Evolutionary conservation across 2,329 filamentous ascomycete genomes (phyloP).

Genomic region (Iodosphaeria phyllophila): DNA sequence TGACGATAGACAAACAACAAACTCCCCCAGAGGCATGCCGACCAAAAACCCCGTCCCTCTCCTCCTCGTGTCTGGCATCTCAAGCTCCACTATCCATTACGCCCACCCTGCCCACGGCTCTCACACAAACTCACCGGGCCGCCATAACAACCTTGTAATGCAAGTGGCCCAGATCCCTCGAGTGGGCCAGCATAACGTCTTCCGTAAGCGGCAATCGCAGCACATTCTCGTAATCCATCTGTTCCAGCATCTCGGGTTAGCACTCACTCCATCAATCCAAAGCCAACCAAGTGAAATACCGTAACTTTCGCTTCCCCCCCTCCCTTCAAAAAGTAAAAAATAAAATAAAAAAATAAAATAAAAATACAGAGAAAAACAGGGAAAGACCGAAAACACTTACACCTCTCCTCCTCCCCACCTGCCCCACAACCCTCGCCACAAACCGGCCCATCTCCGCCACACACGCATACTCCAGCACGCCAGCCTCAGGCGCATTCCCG

Average conservation of each 20-base stretch:
- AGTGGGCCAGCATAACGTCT: slow-evolving; percentile 15
- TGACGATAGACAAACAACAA: too few species aligned
- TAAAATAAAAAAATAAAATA: too few species aligned
- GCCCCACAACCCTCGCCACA: slow-evolving; percentile 13
- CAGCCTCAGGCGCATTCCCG: slow-evolving; percentile 16
- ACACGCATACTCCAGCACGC: slow-evolving; percentile 14
- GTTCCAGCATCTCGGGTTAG: slow-evolving; percentile 5
- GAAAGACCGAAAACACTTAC: too few species aligned
- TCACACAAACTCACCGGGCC: slow-evolving; percentile 8
- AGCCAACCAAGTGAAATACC: not conserved
- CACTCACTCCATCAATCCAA: not conserved
- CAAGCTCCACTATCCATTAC: too few species aligned
- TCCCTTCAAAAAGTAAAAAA: too few species aligned
- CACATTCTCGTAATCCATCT: slow-evolving; percentile 14
- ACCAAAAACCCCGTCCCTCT: too few species aligned
- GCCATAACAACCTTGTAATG: slow-evolving; percentile 13
- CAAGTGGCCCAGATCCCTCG: slow-evolving; percentile 13
- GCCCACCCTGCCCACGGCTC: too few species aligned
- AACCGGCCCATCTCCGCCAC: slow-evolving; percentile 16
- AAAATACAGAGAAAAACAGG: too few species aligned
- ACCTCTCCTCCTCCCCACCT: slow-evolving; percentile 11
- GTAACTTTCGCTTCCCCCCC: too few species aligned
- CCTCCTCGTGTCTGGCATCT: too few species aligned
- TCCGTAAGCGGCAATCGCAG: slow-evolving; percentile 14
- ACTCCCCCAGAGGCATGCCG: too few species aligned